Base-by-base conservation (phyloP, 1,284 basidiomycete species). In the Ceraceosorus guamensis region DNA sequence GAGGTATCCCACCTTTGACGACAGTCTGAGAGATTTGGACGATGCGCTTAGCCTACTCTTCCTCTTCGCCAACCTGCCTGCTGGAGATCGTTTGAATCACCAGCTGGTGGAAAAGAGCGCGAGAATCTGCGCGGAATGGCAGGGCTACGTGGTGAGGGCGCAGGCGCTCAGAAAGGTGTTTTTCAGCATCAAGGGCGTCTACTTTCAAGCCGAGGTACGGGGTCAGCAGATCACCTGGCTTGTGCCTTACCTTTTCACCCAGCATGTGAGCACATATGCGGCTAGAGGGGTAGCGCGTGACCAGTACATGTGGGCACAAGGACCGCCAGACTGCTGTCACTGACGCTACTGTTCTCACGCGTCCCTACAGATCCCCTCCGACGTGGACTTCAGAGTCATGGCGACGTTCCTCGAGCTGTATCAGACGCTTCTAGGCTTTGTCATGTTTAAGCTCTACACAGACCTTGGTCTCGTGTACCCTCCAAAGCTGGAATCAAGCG, bases 351-450 rank as follows among this genome's bases (percentile, higher is more conserved):
- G 50, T 5, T 30, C 31, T n/a, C 16, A 18, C 11, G 46, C 7
- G n/a, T 10, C 39, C 39, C 10, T 56, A n/a, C 66, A 92, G 89
- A 85, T 96, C 58, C 95, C 95, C 6, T 78, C 85, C 49, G 93
- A 98, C 73, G 92, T 98, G 63, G 95, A 99, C 78, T 89, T 96
- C 74, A 87, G 95, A 51, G 93, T 99, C 55, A 95, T 99, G 87
- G 79, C 96, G 66, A 98, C 95, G 10, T 99, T 99, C 82, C 80
- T 98, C 71, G 95, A 99, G 78, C 83, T 99, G 7, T 98, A 99
- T 79, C 92, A 98, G 79, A 98, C 93, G 1, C 79, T 97, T 11
- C 84, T 96, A 47, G 89, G 91, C 16, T 99, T 98, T 71, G 87
- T 92, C 11, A 86, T 96, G 72, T 99, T 91, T 84, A 96, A 96